Percentiles rank a stretch among this genome's conserved stretches.
phyloP scores from a whole-genome alignment of 306 rosid genomes.

The Malus fusca region DNA sequence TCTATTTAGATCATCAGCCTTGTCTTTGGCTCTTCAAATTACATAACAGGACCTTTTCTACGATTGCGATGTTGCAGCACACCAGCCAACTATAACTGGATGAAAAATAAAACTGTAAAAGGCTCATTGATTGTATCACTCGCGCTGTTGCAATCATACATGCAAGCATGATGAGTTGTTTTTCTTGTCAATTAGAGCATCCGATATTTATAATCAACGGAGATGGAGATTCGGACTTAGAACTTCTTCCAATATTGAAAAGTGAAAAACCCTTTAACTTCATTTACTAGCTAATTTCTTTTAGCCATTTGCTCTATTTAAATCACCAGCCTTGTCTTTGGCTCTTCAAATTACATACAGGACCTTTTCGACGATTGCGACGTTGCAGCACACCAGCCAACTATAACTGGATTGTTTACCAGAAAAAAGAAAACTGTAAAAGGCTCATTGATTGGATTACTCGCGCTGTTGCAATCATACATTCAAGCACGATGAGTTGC shows the following conservation, averaged over 20 bases:
- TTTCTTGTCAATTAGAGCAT: too few relatives aligned
- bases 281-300: too few relatives aligned
- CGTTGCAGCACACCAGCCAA: not conserved
- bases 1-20: not conserved
- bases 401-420: not conserved
- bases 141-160: too few relatives aligned
- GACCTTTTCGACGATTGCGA: constrained; percentile 4
- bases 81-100: not conserved
- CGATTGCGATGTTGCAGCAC: constrained; percentile 1
- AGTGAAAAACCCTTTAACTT: too few relatives aligned
- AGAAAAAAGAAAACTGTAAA: not conserved
- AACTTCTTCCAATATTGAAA: too few relatives aligned
- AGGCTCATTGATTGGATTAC: not conserved
- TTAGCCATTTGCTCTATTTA: not conserved
- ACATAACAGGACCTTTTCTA: not conserved
- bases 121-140: too few relatives aligned
- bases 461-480: not conserved
- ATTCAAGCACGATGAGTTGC: not conserved
- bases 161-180: too few relatives aligned
- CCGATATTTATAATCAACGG: too few relatives aligned
- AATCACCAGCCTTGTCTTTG: not conserved
- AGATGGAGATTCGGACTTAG: too few relatives aligned
- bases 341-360: not conserved
- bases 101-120: not conserved
- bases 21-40: not conserved